Evolutionary conservation across 257 asterid genomes (phyloP).

Genomic region (Solanum stenotomum): DNA sequence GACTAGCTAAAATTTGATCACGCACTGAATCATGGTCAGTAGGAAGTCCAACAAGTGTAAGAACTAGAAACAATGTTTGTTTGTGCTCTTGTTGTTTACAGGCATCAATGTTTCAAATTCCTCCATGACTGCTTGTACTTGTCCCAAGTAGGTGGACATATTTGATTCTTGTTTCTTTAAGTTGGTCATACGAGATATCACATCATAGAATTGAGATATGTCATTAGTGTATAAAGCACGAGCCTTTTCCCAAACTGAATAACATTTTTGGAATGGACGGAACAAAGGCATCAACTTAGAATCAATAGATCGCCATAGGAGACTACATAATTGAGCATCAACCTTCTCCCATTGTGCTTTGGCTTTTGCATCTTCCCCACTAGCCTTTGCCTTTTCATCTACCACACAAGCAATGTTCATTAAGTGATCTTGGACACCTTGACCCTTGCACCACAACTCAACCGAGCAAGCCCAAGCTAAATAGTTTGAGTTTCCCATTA

Average conservation of each 20-base stretch:
- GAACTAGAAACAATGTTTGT: too few species aligned
- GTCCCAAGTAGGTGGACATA: too few species aligned
- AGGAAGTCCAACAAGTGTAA: too few species aligned
- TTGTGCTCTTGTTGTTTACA: too few species aligned
- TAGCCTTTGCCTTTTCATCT: neutral
- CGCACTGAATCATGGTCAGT: too few species aligned
- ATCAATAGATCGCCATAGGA: neutral
- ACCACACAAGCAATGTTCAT: neutral
- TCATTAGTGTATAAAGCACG: neutral
- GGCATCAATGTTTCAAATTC: too few species aligned
- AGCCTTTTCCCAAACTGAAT: neutral
- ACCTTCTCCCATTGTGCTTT: neutral
- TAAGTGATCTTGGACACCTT: neutral
- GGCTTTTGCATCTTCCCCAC: neutral
- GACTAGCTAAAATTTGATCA: too few species aligned
- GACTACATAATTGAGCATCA: neutral
- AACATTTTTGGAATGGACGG: neutral
- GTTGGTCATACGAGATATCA: neutral
- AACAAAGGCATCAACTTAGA: neutral
- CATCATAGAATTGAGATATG: neutral
- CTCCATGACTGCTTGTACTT: too few species aligned
- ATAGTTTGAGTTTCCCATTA: neutral
- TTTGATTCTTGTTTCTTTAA: too few species aligned
- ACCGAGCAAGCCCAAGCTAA: neutral
- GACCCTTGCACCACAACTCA: neutral